Conservation (phyloP, 345 rosid species). For the Triadica sebifera region DNA sequence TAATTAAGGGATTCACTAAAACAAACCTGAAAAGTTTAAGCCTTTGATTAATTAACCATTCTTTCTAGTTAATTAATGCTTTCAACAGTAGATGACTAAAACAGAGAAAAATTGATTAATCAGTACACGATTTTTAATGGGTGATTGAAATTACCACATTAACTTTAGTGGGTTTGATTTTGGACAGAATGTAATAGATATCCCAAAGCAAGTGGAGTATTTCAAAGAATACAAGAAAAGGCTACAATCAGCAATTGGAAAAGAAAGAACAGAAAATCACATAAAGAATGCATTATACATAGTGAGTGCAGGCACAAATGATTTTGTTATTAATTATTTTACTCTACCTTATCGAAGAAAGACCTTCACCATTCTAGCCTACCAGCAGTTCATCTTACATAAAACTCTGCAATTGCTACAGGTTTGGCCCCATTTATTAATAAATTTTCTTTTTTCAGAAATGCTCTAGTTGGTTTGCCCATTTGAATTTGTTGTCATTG, state of each 20-base stretch:
- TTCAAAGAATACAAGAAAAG: conserved; percentile 52
- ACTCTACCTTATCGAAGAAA: conserved; percentile 51
- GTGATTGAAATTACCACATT: no score
- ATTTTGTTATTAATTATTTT: conserved; percentile 55
- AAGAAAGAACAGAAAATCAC: conserved; percentile 27
- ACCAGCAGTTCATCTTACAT: conserved; percentile 55
- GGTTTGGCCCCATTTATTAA: conserved; percentile 24
- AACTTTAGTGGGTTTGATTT: no score
- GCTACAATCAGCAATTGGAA: conserved; percentile 43
- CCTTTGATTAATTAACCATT: no score
- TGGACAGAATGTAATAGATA: conserved; percentile 43
- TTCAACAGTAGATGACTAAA: no score
- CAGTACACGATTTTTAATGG: no score
- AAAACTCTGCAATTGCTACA: conserved; percentile 40
- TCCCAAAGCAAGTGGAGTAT: conserved; percentile 46
- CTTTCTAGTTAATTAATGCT: no score
- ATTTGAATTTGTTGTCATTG: neutral
- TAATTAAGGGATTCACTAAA: no score
- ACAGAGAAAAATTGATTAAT: no score
- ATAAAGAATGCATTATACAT: conserved; percentile 36
- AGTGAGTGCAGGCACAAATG: conserved; percentile 59
- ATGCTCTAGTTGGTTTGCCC: neutral
- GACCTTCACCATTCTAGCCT: conserved; percentile 46
- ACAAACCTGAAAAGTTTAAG: no score
- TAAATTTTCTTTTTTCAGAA: no score